phyloP scores from a whole-genome alignment of 139 green algal genomes.

The Spirogloea muscicola region DNA sequence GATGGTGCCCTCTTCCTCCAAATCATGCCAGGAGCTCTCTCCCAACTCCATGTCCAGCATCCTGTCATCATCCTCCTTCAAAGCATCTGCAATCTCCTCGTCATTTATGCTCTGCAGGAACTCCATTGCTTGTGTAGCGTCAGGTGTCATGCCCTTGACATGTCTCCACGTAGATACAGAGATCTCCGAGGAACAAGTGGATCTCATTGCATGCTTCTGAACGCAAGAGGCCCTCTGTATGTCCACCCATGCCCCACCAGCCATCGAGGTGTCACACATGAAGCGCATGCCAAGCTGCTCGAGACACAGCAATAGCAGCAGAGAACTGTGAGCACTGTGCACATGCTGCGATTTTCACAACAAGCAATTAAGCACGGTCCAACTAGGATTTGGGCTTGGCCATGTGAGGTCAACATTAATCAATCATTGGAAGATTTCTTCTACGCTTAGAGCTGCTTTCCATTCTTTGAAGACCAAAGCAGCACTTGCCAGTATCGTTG shows the following conservation, averaged over 20 bases:
- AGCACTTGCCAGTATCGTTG: background rate
- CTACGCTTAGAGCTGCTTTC: background rate
- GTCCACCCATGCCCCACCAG: slow-evolving; percentile 20
- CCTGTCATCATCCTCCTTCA: too few species aligned
- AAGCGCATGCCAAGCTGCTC: slow-evolving; percentile 36
- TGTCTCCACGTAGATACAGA: background rate
- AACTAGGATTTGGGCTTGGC: too few species aligned
- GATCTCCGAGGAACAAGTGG: background rate
- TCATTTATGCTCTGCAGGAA: too few species aligned
- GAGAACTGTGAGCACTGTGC: background rate
- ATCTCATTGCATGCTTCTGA: too few species aligned
- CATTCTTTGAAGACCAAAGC: background rate
- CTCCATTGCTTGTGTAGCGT: slow-evolving; percentile 7
- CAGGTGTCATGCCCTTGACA: background rate
- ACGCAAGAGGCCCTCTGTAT: background rate
- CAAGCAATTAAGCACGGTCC: background rate
- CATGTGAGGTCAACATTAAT: too few species aligned
- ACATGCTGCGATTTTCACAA: background rate
- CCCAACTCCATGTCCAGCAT: too few species aligned
- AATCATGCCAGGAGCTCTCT: too few species aligned
- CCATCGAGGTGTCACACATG: slow-evolving; percentile 22
- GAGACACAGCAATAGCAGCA: background rate
- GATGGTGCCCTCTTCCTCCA: too few species aligned
- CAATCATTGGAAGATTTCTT: background rate
- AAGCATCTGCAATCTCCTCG: too few species aligned